Conservation (phyloP, 202 grass and related monocot species). For the Carex sylvatica region DNA sequence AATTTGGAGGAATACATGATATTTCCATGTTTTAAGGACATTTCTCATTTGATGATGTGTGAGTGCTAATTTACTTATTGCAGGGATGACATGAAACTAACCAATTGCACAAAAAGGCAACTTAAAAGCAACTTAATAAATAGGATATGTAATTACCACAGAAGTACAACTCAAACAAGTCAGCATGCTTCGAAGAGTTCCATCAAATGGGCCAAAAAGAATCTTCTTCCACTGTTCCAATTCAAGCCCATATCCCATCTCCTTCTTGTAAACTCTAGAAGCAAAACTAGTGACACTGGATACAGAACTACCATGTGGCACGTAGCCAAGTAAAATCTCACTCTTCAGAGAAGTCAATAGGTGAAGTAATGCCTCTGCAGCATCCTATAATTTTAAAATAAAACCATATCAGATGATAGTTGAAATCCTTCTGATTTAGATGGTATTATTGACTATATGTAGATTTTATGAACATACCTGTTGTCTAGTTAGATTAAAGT, state of each 20-base stretch:
- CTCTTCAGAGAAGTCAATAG: conserved; percentile 76
- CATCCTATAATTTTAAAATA: conserved; percentile 49
- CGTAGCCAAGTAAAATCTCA: conserved; percentile 63
- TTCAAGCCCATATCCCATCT: conserved; percentile 55
- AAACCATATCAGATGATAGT: conserved; percentile 31
- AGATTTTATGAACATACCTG: conserved; percentile 45
- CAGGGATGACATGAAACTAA: not conserved
- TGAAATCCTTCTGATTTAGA: not conserved
- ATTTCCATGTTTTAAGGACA: not conserved
- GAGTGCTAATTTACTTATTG: not conserved
- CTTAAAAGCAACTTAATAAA: conserved; percentile 3
- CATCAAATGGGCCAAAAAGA: conserved; percentile 78
- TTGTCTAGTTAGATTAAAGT: conserved; percentile 84
- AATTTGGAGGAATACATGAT: not conserved
- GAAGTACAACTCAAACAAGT: conserved; percentile 82
- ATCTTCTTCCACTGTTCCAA: conserved; percentile 72
- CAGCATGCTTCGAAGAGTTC: conserved; percentile 86
- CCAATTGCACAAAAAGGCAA: not conserved
- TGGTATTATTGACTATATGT: conserved; percentile 17
- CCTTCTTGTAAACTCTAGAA: conserved; percentile 74
- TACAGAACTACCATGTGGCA: conserved; percentile 68
- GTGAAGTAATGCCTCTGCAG: conserved; percentile 88
- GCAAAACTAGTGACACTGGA: conserved; percentile 51
- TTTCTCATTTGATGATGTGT: not conserved
- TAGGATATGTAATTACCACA: conserved; percentile 62